Evolutionary conservation across 208 protist species (phyloP).

Genomic region (Acanthamoeba culbertsoni): DNA sequence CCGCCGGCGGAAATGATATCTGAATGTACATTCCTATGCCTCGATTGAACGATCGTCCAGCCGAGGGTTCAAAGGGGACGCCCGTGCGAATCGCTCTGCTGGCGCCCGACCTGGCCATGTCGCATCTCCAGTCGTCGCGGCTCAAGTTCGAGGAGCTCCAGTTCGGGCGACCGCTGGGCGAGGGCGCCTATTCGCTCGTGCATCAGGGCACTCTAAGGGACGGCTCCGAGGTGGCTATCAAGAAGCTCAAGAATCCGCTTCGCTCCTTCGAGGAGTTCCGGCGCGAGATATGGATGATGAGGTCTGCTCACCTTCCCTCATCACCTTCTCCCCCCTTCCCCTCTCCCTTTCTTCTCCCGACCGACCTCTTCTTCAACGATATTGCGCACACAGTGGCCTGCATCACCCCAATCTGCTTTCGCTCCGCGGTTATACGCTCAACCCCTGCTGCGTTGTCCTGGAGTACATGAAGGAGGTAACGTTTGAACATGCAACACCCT

Average conservation of each 20-base stretch:
- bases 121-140: background rate
- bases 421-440: background rate
- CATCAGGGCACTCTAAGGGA: background rate
- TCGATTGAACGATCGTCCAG: too few relatives aligned
- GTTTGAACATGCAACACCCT: too few relatives aligned
- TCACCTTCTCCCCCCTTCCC: too few relatives aligned
- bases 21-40: too few relatives aligned
- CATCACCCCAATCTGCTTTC: constrained; percentile 39
- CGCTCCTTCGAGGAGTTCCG: constrained; percentile 42
- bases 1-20: too few relatives aligned
- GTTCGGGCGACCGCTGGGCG: background rate
- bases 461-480: background rate
- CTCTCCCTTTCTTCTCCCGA: too few relatives aligned
- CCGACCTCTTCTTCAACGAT: too few relatives aligned
- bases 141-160: constrained; percentile 31
- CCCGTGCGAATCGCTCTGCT: constrained; percentile 21
- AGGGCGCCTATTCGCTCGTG: background rate
- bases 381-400: constrained; percentile 49
- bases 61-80: too few relatives aligned
- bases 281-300: constrained; percentile 55
- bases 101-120: constrained; percentile 37
- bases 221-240: constrained; percentile 15
- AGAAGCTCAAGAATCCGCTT: constrained; percentile 41
- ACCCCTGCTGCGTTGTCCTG: background rate
- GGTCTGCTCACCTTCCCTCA: background rate